Evolutionary conservation across 1,284 basidiomycete species (phyloP).

Genomic region (Trichosporon faecale): DNA sequence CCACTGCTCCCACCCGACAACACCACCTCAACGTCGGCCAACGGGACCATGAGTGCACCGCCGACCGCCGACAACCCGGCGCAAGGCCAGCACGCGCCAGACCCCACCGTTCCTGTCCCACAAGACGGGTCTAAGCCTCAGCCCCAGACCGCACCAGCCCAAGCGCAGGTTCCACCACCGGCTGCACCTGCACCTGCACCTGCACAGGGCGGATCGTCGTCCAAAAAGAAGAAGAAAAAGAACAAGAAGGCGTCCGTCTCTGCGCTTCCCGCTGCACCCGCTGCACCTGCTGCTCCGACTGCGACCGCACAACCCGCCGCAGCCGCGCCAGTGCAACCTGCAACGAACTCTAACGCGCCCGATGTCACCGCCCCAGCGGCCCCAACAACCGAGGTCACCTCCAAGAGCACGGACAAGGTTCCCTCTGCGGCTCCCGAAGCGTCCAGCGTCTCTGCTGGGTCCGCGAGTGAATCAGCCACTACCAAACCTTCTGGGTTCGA

Average conservation of each 20-base stretch:
- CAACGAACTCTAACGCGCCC: neutral
- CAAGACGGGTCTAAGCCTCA: neutral
- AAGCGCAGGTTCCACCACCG: constrained; percentile 1
- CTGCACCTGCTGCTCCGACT: neutral
- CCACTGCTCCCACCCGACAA: neutral
- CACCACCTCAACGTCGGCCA: neutral
- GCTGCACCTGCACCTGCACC: constrained; percentile 1
- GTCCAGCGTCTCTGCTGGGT: neutral
- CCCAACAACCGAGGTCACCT: neutral
- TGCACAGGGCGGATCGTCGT: constrained; percentile 4
- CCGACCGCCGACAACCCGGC: constrained; percentile 11
- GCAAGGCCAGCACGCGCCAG: neutral
- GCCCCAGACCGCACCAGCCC: neutral
- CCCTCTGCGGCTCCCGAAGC: neutral
- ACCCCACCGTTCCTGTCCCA: neutral
- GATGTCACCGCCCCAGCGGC: neutral
- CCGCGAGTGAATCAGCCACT: neutral
- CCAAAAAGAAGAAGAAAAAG: constrained; percentile 30
- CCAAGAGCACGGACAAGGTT: neutral
- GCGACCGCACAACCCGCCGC: neutral
- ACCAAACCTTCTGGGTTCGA: neutral
- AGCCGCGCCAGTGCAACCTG: neutral
- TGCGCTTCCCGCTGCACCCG: neutral
- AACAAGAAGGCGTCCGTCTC: constrained; percentile 20
- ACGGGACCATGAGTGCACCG: constrained; percentile 18